These are phyloP conservation scores for Stephanodiscus triporus DNA, from an alignment of 108 stramenopile species.

Conservation along the genomic window DNA sequence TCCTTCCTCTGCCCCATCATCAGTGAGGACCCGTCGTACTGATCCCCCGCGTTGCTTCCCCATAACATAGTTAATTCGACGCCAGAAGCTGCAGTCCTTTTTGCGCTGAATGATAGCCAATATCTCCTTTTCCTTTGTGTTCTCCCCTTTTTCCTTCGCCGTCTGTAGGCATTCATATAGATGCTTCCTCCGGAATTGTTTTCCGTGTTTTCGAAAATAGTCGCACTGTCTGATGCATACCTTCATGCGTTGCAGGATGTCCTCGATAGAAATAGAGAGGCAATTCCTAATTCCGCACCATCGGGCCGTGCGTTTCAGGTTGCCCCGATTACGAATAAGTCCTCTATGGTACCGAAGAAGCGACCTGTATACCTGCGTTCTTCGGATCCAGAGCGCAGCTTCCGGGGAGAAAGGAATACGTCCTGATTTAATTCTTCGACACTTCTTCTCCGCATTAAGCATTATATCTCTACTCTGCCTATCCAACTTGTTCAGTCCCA, in stretches of 20 bases:
- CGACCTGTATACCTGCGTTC: constrained; percentile 2
- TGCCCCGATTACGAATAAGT: background rate
- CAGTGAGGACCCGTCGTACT: constrained; percentile 10
- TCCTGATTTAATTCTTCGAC: background rate
- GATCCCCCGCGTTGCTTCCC: background rate
- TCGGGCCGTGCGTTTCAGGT: background rate
- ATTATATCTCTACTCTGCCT: background rate
- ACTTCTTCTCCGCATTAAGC: constrained; percentile 15
- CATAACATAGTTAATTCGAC: constrained; percentile 10
- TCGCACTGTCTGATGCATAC: background rate
- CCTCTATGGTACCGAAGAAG: constrained; percentile 1
- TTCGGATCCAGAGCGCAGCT: constrained; percentile 8
- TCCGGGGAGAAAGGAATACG: constrained; percentile 13
- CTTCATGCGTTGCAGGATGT: background rate
- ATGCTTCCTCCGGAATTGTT: background rate
- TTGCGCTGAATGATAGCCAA: constrained; percentile 18
- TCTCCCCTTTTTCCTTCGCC: background rate
- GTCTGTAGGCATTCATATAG: background rate
- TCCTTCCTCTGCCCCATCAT: background rate
- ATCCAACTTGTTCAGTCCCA: background rate
- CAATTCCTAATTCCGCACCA: background rate
- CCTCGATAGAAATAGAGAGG: background rate
- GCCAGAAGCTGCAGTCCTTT: constrained; percentile 7
- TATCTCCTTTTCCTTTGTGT: constrained; percentile 13
- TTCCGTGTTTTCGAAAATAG: background rate